Percentiles rank a stretch among this genome's conserved stretches.
phyloP scores from a whole-genome alignment of 1,284 basidiomycete genomes.

The Rhodotorula sp. region DNA sequence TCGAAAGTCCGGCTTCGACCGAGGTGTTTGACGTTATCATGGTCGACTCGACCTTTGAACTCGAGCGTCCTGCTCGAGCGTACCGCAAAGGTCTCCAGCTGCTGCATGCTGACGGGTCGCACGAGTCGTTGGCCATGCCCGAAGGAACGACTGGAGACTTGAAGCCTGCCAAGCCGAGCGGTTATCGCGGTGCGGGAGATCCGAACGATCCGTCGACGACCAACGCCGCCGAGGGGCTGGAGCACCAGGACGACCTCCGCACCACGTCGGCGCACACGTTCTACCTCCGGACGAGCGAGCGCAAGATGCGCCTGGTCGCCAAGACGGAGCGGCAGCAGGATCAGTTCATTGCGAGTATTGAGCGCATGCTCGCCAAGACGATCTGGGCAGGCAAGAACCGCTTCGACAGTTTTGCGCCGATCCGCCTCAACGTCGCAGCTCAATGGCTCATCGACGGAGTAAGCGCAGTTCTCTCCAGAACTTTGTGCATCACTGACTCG shows the following conservation, averaged over 20 bases:
- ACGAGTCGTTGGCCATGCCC: conserved; percentile 37
- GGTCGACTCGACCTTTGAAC: conserved; percentile 83
- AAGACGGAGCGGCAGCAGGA: conserved; percentile 95
- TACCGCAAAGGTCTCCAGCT: conserved; percentile 68
- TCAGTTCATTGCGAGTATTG: conserved; percentile 92
- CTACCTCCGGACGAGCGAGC: conserved; percentile 88
- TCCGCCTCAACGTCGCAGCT: conserved; percentile 86
- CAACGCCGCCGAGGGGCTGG: neutral
- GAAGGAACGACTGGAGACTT: conserved; percentile 43
- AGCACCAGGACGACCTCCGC: conserved; percentile 24
- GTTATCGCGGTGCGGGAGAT: conserved; percentile 39
- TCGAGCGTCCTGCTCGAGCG: conserved; percentile 59
- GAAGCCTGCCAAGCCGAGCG: conserved; percentile 45
- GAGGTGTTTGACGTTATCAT: conserved; percentile 91
- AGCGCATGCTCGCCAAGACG: conserved; percentile 73
- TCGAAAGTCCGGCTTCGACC: conserved; percentile 81
- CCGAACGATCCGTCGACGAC: conserved; percentile 45
- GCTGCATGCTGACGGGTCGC: conserved; percentile 49
- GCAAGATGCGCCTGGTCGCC: conserved; percentile 81
- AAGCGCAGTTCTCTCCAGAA: conserved; percentile 46
- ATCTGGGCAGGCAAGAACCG: conserved; percentile 79
- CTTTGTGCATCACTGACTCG: neutral
- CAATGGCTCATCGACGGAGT: conserved; percentile 99
- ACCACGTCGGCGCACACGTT: conserved; percentile 75
- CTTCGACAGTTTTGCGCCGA: conserved; percentile 92